Percentiles rank a stretch among this genome's conserved stretches.
phyloP scores from a whole-genome alignment of 352 stramenopile genomes.

The Globisporangium rhizosaccharum region DNA sequence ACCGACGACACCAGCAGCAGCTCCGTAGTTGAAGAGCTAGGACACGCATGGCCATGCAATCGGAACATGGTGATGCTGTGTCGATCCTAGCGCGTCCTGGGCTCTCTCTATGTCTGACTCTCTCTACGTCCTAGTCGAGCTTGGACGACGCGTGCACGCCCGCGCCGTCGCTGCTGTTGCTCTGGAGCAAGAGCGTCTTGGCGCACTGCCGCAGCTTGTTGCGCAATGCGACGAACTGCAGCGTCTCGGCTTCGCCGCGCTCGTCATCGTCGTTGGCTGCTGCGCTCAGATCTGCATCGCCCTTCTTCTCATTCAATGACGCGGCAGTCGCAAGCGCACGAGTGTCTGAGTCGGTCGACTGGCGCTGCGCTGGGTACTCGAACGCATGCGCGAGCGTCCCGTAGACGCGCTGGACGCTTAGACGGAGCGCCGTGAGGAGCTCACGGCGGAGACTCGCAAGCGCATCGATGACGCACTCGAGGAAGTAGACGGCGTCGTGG shows the following conservation, averaged over 20 bases:
- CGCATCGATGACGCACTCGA: constrained; percentile 28
- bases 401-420: constrained; percentile 30
- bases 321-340: background rate
- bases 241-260: constrained; percentile 23
- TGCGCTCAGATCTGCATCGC: constrained; percentile 5
- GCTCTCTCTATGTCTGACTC: no score
- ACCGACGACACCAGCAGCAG: no score
- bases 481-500: constrained; percentile 29
- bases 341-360: no score
- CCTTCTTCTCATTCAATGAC: background rate
- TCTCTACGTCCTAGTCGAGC: constrained; percentile 1
- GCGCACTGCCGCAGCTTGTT: constrained; percentile 34
- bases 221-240: constrained; percentile 30
- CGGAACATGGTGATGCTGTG: no score
- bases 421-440: constrained; percentile 22
- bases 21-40: no score
- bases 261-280: constrained; percentile 20
- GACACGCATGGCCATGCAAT: no score
- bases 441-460: constrained; percentile 12
- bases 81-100: no score
- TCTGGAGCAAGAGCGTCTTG: constrained; percentile 27
- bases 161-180: background rate
- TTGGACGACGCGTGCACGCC: constrained; percentile 9
- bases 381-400: constrained; percentile 20
- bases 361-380: constrained; percentile 23